These are phyloP conservation scores for Xerocomellus amylosporus DNA, from an alignment of 768 basidiomycete species.

Conservation along the genomic window DNA sequence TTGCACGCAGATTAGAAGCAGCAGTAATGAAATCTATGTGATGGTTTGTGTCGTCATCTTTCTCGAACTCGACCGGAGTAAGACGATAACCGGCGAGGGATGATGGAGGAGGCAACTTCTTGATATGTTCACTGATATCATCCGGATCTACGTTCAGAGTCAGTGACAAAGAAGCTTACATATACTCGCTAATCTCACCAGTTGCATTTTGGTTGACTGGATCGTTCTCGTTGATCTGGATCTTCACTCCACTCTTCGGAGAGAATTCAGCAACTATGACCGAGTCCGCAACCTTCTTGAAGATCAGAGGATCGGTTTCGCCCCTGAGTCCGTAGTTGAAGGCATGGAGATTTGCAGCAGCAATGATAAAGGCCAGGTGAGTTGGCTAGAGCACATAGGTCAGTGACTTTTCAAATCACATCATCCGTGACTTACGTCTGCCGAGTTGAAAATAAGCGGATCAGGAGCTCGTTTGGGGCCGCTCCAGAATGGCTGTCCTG, in stretches of 20 bases:
- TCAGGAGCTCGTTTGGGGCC: constrained; percentile 98
- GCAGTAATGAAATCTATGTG: constrained; percentile 99
- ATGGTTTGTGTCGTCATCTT: constrained; percentile 96
- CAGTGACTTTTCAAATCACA: constrained; percentile 4
- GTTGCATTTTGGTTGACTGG: constrained; percentile 61
- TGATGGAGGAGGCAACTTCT: constrained; percentile 82
- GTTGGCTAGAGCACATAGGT: constrained; percentile 51
- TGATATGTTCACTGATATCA: constrained; percentile 53
- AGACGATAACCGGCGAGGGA: constrained; percentile 95
- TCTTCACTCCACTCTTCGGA: constrained; percentile 88
- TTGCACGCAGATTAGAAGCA: constrained; percentile 92
- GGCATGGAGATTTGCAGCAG: constrained; percentile 94
- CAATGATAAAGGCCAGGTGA: constrained; percentile 85
- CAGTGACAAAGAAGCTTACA: neutral
- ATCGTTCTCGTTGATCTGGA: constrained; percentile 92
- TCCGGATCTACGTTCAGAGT: constrained; percentile 39
- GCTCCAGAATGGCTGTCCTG: constrained; percentile 98
- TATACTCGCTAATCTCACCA: constrained; percentile 19
- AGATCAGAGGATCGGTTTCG: constrained; percentile 71
- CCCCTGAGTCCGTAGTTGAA: constrained; percentile 98
- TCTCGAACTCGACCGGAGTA: constrained; percentile 95
- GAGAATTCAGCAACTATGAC: constrained; percentile 89
- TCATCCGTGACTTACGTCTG: constrained; percentile 59
- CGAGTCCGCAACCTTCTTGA: constrained; percentile 80
- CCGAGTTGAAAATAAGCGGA: constrained; percentile 79